Percentiles rank a stretch among this genome's conserved stretches.
These are phyloP conservation scores for Cordyceps farinosa DNA, from an alignment of 2,329 filamentous ascomycete species.

Conservation along the genomic window DNA sequence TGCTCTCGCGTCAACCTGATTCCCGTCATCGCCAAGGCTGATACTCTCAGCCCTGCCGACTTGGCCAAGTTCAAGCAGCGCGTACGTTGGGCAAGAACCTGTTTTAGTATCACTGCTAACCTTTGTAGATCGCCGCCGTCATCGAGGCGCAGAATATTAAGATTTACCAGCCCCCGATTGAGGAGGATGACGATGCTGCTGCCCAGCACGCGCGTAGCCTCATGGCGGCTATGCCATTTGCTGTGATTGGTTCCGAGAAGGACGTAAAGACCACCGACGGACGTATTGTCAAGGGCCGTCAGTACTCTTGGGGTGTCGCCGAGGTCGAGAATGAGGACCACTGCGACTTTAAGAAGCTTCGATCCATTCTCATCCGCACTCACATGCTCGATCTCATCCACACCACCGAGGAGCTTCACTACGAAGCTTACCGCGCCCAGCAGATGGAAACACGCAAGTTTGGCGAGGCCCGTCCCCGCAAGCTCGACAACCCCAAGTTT, in stretches of 20 bases:
- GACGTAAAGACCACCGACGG: constrained; percentile 95
- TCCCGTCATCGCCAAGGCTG: constrained; percentile 96
- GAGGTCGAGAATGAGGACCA: constrained; percentile 99
- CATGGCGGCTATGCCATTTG: constrained; percentile 97
- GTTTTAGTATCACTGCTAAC: constrained; percentile 25
- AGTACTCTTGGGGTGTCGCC: constrained; percentile 98
- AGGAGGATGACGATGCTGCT: constrained; percentile 96
- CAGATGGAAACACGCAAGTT: constrained; percentile 99
- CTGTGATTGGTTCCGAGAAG: constrained; percentile 98
- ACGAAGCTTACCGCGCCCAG: constrained; percentile 97
- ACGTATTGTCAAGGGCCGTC: constrained; percentile 96
- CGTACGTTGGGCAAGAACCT: constrained; percentile 50
- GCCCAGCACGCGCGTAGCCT: constrained; percentile 91
- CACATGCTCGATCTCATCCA: constrained; percentile 99
- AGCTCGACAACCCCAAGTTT: constrained; percentile 99
- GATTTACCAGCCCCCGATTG: constrained; percentile 96
- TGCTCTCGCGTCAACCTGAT: constrained; percentile 98
- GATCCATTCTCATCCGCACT: constrained; percentile 95
- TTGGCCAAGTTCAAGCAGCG: constrained; percentile 92
- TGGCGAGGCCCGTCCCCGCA: constrained; percentile 92
- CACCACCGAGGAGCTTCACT: constrained; percentile 98
- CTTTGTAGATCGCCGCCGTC: constrained; percentile 76
- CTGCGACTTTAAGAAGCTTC: constrained; percentile 99
- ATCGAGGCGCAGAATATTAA: constrained; percentile 99
- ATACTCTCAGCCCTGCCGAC: constrained; percentile 91